Base-by-base conservation (phyloP, 2,329 filamentous ascomycete genomes). In the Fusarium globosum region DNA sequence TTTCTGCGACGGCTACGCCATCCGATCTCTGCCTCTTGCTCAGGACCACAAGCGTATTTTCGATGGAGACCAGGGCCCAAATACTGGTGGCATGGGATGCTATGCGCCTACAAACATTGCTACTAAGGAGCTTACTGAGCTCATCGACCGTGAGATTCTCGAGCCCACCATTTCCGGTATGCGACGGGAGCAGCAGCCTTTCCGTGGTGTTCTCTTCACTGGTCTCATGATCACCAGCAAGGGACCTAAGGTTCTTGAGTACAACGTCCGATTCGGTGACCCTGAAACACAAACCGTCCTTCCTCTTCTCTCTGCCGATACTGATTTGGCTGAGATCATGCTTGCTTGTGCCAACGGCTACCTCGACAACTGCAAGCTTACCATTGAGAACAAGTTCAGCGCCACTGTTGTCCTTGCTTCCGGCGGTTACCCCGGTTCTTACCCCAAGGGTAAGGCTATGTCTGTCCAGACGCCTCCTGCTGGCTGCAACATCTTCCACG, bases 21-120 rank as follows among this genome's bases (percentile, higher is more conserved):
- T 97, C 80, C 89, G 90, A 79, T 94, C 93, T 14, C 87, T 98
- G 15, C 96, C 96, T 10, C 92, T 96, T 2, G 96, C 96, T 4
- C 96, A 99, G 82, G 96, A 98, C 82, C 96, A 99, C 86, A 98
- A 99, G 88, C 90, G 95, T 71, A 95, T 97, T 73, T 93, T 93
- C 60, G 96, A 99, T 79, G 94, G 93, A 61, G 96, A 98, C 80
- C 88, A 90, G 56, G 96, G 96, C 4, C 94, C 95, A 42, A 98
- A 98, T 84, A 98, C 96, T 5, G 96, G 96, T 68, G 96, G 96
- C 45, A 98, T 98, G 96, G 96, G 96, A 58, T 97, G 95, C 80
- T 98, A 98, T 82, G 95, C 95, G 21, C 94, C 94, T n/a, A 97
- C 95, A 4, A 93, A 90, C 72, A 92, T 95, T 77, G 91, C 92